Evolutionary conservation across 495 filamentous ascomycete genomes (phyloP).

Genomic region (Lentithecium fluviatile): DNA sequence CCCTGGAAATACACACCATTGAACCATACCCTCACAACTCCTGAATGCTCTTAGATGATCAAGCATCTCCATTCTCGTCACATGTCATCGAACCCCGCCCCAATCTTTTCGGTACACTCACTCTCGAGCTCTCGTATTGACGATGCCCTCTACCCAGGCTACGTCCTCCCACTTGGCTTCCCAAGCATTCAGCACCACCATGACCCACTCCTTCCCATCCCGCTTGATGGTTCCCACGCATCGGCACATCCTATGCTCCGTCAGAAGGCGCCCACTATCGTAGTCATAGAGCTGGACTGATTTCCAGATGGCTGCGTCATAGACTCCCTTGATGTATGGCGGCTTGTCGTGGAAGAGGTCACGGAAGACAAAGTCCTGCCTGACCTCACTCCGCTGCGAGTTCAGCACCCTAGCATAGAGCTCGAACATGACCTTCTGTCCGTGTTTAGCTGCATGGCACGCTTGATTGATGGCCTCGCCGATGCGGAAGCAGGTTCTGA

Average conservation of each 20-base stretch:
- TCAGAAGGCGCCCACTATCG: conserved; percentile 45
- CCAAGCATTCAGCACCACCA: conserved; percentile 55
- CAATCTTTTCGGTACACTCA: neutral
- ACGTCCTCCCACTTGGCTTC: conserved; percentile 56
- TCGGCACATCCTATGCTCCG: conserved; percentile 47
- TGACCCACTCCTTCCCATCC: conserved; percentile 46
- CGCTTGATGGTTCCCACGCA: conserved; percentile 54
- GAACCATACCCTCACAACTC: too few relatives aligned
- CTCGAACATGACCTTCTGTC: conserved; percentile 55
- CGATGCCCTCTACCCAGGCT: conserved; percentile 43
- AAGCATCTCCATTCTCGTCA: neutral
- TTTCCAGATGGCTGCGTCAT: conserved; percentile 48
- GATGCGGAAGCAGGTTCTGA: conserved; percentile 62
- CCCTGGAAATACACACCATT: too few relatives aligned
- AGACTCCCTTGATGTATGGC: conserved; percentile 53
- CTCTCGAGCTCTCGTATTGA: conserved; percentile 28
- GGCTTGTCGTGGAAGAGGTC: conserved; percentile 59
- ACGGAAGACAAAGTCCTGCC: conserved; percentile 58
- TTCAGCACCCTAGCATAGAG: conserved; percentile 57
- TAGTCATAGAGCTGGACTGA: conserved; percentile 48
- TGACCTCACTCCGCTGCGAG: conserved; percentile 52
- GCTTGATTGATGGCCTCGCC: conserved; percentile 54
- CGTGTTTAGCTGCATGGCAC: conserved; percentile 43
- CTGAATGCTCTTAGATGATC: too few relatives aligned
- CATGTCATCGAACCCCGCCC: neutral